Evolutionary conservation across 257 asterid species (phyloP), one percentile per base, ranked within the genome.

Genomic region (Gentiana dahurica): DNA sequence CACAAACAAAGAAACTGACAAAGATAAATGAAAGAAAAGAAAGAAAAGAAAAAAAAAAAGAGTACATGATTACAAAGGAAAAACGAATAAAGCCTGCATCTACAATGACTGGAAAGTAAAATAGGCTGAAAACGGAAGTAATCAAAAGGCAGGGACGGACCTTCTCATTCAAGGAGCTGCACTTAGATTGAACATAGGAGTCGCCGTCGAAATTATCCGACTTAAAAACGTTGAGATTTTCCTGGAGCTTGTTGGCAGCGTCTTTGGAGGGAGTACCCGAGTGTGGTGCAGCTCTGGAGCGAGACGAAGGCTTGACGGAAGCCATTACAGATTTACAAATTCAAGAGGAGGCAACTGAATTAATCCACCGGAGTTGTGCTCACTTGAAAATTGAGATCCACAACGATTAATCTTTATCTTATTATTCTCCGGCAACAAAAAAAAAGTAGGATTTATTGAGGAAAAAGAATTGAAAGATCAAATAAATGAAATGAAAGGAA

Each of bases 171-270:
- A 85, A 79, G 46, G 95, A 78, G 59, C 83, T 88, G 74, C 98
- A 92, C 75, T 88, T 92, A 77, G 97, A 83, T 65, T 86, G 86
- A 63, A 92, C 81, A 72, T 47, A 92, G 49, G 73, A 66, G 77
- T 92, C 98, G 63, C 97, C 97, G 67, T 92, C 95, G 77, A 83
- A 92, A 65, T 54, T 72, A 74, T 92, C 97, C 73, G 98, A 74
- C 73, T 83, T 88, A 86, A 92, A 92, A 68, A 85, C 84, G 73
- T 79, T 83, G 71, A 92, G 94, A 81, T 88, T 85, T 38, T 92
- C 95, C 79, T 92, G 97, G 55, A 87, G 76, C 75, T 85, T 92
- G 59, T 73, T 68, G 51, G 82, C 95, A 47, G 61, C 81, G 52
- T 84, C 97, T 68, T 76, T 77, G 75, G 46, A 68, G 69, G 75